Base-by-base conservation (phyloP, 2,329 filamentous ascomycete genomes). In the Aspergillus luchuensis region DNA sequence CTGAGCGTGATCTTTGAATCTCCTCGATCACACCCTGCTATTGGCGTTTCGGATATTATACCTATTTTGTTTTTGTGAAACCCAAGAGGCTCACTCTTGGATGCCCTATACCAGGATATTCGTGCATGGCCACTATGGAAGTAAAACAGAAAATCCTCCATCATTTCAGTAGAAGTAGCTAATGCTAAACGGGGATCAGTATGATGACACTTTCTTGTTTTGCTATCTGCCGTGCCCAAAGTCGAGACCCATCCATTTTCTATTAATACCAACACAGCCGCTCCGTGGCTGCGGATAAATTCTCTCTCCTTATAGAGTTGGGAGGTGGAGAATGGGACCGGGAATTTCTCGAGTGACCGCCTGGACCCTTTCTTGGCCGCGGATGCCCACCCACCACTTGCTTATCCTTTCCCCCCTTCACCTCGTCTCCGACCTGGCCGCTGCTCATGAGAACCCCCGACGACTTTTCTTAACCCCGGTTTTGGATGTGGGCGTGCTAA, bases 1-100 rank as follows among this genome's bases (percentile, higher is more conserved):
- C 13, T 30, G 25, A 50, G 30, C 48, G 17, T 38, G 38, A 25
- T 47, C 25, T 54, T 43, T 11, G 28, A 38, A 63, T 57, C 64
- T 53, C 25, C 25, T 21, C 49, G 19, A 47, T 21, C n/a, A 53
- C 25, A 49, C n/a, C 23, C 38, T 53, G 25, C 62, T 63, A 53
- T 61, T 63, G 67, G 65, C 60, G 65, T 69, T 67, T 56, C 63
- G 65, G 68, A 62, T 60, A 57, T 69, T 67, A 70, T 71, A 70
- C 68, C 67, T 68, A 65, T 70, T 70, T 69, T 63, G 59, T 60
- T 63, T 63, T 63, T 39, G 33, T 28, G 49, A 19, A 43, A 36
- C 41, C 43, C 25, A 30, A 33, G 47, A 21, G 41, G 41, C 41
- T 21, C 10, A 10, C 21, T 45, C 41, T 11, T 19, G 41, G 17